Evolutionary conservation across 352 stramenopile genomes (phyloP), one percentile per base, ranked within the genome.

Genomic region (Globisporangium camurandrum): DNA sequence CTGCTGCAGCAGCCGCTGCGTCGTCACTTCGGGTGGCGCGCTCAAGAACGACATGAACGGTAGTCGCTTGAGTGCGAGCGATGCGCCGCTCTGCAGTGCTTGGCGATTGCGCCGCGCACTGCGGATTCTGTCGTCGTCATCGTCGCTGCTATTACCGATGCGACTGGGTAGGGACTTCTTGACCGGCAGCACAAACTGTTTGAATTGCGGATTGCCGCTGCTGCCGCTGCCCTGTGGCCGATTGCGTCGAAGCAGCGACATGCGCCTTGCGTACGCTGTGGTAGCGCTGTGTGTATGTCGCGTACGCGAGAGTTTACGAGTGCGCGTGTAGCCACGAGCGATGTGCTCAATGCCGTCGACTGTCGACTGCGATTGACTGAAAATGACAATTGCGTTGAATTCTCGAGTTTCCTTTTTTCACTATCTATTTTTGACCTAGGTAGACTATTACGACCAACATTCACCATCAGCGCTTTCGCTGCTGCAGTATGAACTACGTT

Each of bases 41-140:
- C 82, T 73, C 39, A 94, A 56, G 56, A 94, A 91, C 17, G 81
- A 92, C 36, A 94, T 54, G 52, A 94, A 83, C 17, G 81, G 84
- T 42, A 94, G 68, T 6, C 74, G 67, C 63, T 91, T 92, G 62
- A 93, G 72, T 11, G 62, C 51, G 49, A 85, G 48, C 31, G 73
- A 83, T 16, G 55, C 54, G 19, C 80, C 77, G 22, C 59, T 72
- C 44, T 71, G 65, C 31, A 88, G 49, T 14, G 74, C 63, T 36
- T 73, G 64, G 20, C 71, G 75, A 40, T 86, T 90, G 31, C 50
- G 61, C 22, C 49, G 62, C 1, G 72, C 70, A 24, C 61, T 56
- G 11, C 36, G 36, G 17, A 36, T 44, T 16, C 48, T 48, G 8
- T 67, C 61, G 53, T 76, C 71, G 26, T 67, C 69, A 17, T 59